phyloP scores from a whole-genome alignment of 192 early-diverging fungal species.

The Coemansia reversa region DNA sequence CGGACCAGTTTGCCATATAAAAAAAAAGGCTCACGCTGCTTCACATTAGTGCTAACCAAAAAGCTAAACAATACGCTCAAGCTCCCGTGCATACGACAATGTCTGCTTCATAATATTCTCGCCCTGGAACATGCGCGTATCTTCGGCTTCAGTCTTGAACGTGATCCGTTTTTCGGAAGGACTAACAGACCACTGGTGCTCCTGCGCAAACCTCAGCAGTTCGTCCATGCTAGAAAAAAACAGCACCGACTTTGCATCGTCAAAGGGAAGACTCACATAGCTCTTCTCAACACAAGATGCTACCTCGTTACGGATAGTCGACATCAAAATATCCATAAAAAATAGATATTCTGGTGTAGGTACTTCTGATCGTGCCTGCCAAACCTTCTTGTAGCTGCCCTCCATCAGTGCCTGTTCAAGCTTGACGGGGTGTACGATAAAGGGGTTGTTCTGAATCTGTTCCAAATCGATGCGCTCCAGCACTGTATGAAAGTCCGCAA shows the following conservation, averaged over 20 bases:
- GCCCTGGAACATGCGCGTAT: slow-evolving; percentile 72
- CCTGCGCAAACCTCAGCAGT: slow-evolving; percentile 79
- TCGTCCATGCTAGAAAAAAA: slow-evolving; percentile 84
- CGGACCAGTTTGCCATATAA: neutral
- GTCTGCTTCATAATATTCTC: slow-evolving; percentile 81
- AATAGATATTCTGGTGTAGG: slow-evolving; percentile 89
- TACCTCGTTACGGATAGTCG: slow-evolving; percentile 93
- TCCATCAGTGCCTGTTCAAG: slow-evolving; percentile 98
- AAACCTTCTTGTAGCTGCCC: slow-evolving; percentile 95
- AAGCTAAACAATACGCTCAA: slow-evolving; percentile 90
- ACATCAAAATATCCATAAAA: slow-evolving; percentile 93
- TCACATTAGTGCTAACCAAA: neutral
- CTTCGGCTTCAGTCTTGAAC: slow-evolving; percentile 67
- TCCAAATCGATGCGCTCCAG: slow-evolving; percentile 86
- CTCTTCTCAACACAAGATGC: slow-evolving; percentile 95
- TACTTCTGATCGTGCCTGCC: slow-evolving; percentile 87
- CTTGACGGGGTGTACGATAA: slow-evolving; percentile 88
- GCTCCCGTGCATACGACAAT: slow-evolving; percentile 87
- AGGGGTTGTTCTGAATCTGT: slow-evolving; percentile 74
- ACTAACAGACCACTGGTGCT: slow-evolving; percentile 83
- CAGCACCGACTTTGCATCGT: slow-evolving; percentile 89
- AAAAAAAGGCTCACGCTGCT: too few relatives aligned
- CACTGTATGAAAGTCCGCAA: slow-evolving; percentile 99
- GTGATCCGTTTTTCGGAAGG: slow-evolving; percentile 78
- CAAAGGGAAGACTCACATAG: slow-evolving; percentile 78